Base-by-base conservation (phyloP, 495 filamentous ascomycete species). In the Penicillium samsonianum region DNA sequence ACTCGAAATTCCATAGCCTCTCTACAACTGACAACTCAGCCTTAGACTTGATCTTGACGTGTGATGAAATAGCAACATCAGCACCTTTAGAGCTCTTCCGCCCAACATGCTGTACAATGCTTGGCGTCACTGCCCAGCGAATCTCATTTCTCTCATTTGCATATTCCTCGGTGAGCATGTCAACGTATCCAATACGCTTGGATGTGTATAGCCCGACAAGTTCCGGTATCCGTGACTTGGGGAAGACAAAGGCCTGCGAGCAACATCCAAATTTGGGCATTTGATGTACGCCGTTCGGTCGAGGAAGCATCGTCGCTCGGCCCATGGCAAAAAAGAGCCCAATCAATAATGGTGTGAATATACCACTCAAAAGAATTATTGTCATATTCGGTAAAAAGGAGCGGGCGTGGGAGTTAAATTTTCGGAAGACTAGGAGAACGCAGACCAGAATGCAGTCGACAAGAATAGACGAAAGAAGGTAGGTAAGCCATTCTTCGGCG, bases 231-330 rank as follows among this genome's bases (percentile, higher is more conserved):
- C 62, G 68, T 12, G 50, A 59, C 28, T 64, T 74, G 40, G 71
- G 78, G 52, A 66, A 80, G 65, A 69, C 74, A 47, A 76, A 75
- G 17, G 53, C 75, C 42, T 82, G 73, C 6, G 73, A 63, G 49
- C 78, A 81, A 55, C 83, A 86, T 16, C 80, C 81, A 53, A 75
- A 83, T 22, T 69, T 65, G 10, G 71, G 65, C 81, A 84, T 84
- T 56, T 73, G 62, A 30, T 74, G 68, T 6, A 82, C 70, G 6
- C 79, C 80, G 4, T 50, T 16, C 4, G 65, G 38, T 3, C 70
- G 65, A 14, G 74, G 72, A 3, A 65, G 61, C 45, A 78, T 65
- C 14, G 77, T 72, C 2, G 69, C 59, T 19, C 68, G 61, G 3
- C 73, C 73, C n/a, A 68, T 67, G 20, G 68, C 51, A 45, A 76